Evolutionary conservation across 345 rosid genomes (phyloP).

Genomic region (Rhizophora apiculata): DNA sequence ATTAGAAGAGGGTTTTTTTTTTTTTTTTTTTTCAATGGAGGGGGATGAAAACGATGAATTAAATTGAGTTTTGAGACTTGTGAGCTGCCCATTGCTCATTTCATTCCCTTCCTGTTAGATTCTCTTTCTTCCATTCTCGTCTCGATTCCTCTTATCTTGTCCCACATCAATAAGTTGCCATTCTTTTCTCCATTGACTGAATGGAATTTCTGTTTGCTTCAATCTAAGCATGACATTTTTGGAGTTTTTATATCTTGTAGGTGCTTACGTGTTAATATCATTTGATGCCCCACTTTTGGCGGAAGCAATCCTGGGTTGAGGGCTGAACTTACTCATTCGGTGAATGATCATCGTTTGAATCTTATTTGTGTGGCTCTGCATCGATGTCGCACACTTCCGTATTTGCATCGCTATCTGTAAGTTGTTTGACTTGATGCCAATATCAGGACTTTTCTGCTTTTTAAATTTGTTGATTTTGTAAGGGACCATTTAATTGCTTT

Average conservation of each 20-base stretch:
- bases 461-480: neutral
- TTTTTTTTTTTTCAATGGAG: too few species aligned
- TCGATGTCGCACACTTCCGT: constrained; percentile 61
- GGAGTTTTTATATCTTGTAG: neutral
- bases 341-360: constrained; percentile 61
- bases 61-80: too few species aligned
- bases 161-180: too few species aligned
- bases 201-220: too few species aligned
- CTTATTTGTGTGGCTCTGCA: constrained; percentile 76
- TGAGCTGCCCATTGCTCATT: too few species aligned
- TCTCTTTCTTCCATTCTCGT: too few species aligned
- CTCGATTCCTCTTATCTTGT: too few species aligned
- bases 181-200: too few species aligned
- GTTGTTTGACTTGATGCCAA: constrained; percentile 20
- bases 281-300: constrained; percentile 70
- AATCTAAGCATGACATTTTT: neutral
- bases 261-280: neutral
- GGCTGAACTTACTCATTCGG: constrained; percentile 72
- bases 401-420: constrained; percentile 75
- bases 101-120: too few species aligned
- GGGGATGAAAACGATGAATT: too few species aligned
- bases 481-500: too few species aligned
- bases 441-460: neutral
- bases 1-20: too few species aligned
- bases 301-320: constrained; percentile 89